Base-by-base conservation (phyloP, 2,329 filamentous ascomycete genomes). In the Colletotrichum chrysophilum region DNA sequence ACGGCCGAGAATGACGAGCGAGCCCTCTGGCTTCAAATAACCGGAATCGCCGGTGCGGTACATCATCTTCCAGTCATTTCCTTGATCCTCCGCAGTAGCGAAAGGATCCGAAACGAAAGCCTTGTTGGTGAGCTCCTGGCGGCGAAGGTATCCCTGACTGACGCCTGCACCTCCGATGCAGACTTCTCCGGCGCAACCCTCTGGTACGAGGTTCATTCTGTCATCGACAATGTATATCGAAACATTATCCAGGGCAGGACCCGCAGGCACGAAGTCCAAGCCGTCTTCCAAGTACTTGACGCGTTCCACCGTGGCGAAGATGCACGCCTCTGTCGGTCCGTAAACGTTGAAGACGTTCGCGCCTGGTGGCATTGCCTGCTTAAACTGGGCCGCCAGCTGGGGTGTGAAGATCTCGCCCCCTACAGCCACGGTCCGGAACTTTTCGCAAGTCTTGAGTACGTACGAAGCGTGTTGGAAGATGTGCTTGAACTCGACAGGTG, bases 31-130 rank as follows among this genome's bases (percentile, higher is more conserved):
- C 1, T 71, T 71, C 28, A 87, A 78, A 4, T 80, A 79, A 2
- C 84, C 87, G 18, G 75, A 78, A 73, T 89, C 87, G 2, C 87
- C 86, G 2, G 86, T 88, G 21, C 81, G 82, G 76, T 87, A 86
- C 66, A 86, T 81, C 4, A 38, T 78, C 0, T 71, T 80, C 80
- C 65, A 73, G 36, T 12, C 38, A 5, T 79, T n/a, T 60, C 38
- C 52, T 2, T 26, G 26, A 24, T 77, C 67, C 21, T 74, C 52
- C 0, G 70, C 18, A 5, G 74, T 66, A 8, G 79, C 78, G 7
- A 74, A 76, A 5, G 76, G 76, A 28, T 80, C 76, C 5, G 16
- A 3, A 1, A 79, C 21, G 48, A 80, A 80, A 6, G 70, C 65
- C 14, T 70, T 69, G 12, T 71, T 13, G 7, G 76, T 79, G 0